Conservation (phyloP, 495 filamentous ascomycete species). For the Aspergillus nidulans region DNA sequence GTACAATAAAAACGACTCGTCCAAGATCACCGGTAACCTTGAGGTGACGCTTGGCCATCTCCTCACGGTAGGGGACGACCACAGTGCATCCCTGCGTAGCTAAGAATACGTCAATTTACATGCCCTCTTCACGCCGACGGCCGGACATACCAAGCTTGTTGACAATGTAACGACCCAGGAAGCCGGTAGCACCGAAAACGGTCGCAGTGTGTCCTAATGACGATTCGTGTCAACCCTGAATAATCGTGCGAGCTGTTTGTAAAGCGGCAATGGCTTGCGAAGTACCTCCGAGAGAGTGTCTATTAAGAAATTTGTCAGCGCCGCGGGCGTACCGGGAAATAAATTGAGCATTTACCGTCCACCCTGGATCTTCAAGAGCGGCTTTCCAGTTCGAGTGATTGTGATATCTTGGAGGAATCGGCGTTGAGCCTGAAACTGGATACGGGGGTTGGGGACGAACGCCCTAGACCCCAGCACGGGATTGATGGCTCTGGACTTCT, state of each 20-base stretch:
- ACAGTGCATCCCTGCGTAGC: conserved; percentile 90
- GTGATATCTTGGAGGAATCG: conserved; percentile 69
- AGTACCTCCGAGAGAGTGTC: conserved; percentile 81
- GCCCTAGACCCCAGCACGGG: conserved; percentile 41
- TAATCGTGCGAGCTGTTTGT: conserved; percentile 11
- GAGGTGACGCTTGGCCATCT: conserved; percentile 95
- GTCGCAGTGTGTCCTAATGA: conserved; percentile 83
- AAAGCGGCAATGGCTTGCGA: conserved; percentile 23
- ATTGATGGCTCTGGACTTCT: conserved; percentile 47
- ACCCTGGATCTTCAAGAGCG: conserved; percentile 74
- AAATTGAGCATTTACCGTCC: conserved; percentile 62
- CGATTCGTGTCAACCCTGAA: conserved; percentile 24
- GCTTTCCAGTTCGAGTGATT: conserved; percentile 84
- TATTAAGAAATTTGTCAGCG: conserved; percentile 37
- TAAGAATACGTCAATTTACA: conserved; percentile 41
- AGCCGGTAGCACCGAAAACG: conserved; percentile 96
- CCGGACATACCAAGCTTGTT: conserved; percentile 77
- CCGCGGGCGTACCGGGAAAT: neutral
- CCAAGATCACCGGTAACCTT: conserved; percentile 94
- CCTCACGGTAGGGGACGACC: conserved; percentile 89
- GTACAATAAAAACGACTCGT: conserved; percentile 76
- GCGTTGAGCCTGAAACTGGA: conserved; percentile 44
- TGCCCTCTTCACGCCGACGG: conserved; percentile 8
- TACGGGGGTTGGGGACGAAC: conserved; percentile 37
- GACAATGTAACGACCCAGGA: conserved; percentile 95